phyloP scores from a whole-genome alignment of 2,329 filamentous ascomycete species.

The Laburnicola sp. region DNA sequence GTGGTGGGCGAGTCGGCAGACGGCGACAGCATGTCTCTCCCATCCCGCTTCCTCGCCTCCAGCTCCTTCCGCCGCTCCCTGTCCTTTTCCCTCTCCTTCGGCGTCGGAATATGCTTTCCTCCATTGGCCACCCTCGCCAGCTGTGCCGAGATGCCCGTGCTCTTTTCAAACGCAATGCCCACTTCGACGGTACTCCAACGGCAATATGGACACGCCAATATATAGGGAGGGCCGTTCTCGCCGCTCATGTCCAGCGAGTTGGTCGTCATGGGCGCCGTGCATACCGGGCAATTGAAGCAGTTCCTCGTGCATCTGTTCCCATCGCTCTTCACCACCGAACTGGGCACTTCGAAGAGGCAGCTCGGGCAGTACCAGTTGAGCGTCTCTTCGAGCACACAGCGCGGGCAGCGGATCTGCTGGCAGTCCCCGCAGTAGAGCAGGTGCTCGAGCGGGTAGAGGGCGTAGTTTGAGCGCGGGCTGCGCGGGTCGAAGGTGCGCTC shows the following conservation, averaged over 20 bases:
- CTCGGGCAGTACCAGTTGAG: slow-evolving; percentile 94
- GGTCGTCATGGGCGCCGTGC: slow-evolving; percentile 76
- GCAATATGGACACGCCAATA: slow-evolving; percentile 86
- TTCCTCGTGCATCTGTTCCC: slow-evolving; percentile 93
- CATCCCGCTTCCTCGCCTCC: slow-evolving; percentile 25
- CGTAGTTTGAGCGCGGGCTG: slow-evolving; percentile 82
- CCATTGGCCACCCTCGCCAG: slow-evolving; percentile 67
- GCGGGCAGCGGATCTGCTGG: slow-evolving; percentile 89
- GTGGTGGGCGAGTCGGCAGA: slow-evolving; percentile 21
- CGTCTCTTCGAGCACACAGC: slow-evolving; percentile 91
- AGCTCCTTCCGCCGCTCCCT: slow-evolving; percentile 42
- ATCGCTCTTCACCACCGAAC: slow-evolving; percentile 87
- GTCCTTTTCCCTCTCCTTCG: slow-evolving; percentile 47
- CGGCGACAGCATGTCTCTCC: slow-evolving; percentile 20
- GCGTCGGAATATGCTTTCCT: slow-evolving; percentile 45
- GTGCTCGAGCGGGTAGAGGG: slow-evolving; percentile 89
- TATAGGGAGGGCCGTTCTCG: slow-evolving; percentile 63
- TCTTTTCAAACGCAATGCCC: slow-evolving; percentile 85
- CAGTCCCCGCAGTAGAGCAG: slow-evolving; percentile 97
- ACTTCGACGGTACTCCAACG: slow-evolving; percentile 91
- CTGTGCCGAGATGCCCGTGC: slow-evolving; percentile 82
- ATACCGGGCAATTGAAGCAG: slow-evolving; percentile 93
- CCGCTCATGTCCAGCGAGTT: slow-evolving; percentile 64
- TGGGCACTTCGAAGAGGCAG: slow-evolving; percentile 94
- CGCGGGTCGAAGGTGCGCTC: slow-evolving; percentile 84